Evolutionary conservation across 495 filamentous ascomycete species (phyloP), one percentile per base, ranked within the genome.

Genomic region (Patellaria atrata): DNA sequence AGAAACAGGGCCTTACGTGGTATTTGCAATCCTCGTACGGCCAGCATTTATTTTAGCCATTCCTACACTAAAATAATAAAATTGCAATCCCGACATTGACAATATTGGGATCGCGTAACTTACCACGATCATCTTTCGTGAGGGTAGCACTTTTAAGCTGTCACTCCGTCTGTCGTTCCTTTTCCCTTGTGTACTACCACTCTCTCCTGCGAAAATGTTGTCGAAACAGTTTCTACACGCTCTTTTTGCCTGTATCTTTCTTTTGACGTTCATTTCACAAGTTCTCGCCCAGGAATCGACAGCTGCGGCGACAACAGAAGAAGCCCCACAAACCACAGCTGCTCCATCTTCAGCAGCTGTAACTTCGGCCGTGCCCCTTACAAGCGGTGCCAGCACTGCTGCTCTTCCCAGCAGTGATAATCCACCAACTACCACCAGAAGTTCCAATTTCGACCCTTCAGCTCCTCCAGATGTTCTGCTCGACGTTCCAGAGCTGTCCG

Each of bases 401-500:
- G 30, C 42, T 7, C 24, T 24, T 3, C 19, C 18, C 2, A 22
- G 25, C 26, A 9, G 11, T 37, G 12, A 30, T 31, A 49, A 34
- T 4, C 15, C 19, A 22, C 35, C 45, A 11, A 34, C 49, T 8
- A 9, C 40, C 12, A 47, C 52, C 4, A 33, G 42, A 7, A 42
- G 33, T 27, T 31, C 45, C 10, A 35, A 19, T 23, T 35, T 47
- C 1, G 44, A 48, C 2, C 40, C 35, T 26, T 40, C 48, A 4
- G 53, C 43, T 0, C 57, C 63, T 2, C 67, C 68, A 4, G 69
- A 73, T 48, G 69, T 73, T 17, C 53, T 55, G 17, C 58, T 73
- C 29, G 62, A 62, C 33, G 61, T 72, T 3, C 68, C 69, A 10
- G 57, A 62, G 13, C 57, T 73, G 4, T 60, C 59, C 17, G 67